Conservation (phyloP, 2,329 filamentous ascomycete genomes). For the Claviceps pazoutovae region DNA sequence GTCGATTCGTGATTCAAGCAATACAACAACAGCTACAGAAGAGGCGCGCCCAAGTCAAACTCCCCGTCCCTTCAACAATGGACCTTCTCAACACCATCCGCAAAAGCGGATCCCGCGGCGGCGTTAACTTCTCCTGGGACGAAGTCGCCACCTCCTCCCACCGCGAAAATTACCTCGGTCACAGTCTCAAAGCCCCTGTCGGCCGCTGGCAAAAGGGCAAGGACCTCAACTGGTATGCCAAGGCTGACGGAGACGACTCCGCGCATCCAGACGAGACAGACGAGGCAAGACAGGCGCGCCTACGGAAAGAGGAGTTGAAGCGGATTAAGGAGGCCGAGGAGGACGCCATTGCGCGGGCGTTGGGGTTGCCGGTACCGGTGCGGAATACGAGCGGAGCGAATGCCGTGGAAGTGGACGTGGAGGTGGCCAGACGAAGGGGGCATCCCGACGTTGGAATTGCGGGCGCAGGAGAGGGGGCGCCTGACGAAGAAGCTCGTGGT, state of each 20-base stretch:
- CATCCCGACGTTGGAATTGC: constrained; percentile 15
- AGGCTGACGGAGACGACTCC: constrained; percentile 24
- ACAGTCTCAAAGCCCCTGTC: constrained; percentile 83
- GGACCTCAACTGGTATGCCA: constrained; percentile 51
- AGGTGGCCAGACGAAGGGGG: constrained; percentile 32
- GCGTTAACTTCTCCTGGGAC: constrained; percentile 93
- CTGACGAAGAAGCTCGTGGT: constrained; percentile 1
- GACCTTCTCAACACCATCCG: constrained; percentile 86
- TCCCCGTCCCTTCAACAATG: constrained; percentile 37
- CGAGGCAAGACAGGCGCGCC: constrained; percentile 43
- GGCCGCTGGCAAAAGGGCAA: constrained; percentile 81
- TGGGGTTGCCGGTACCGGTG: constrained; percentile 62
- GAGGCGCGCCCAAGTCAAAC: not conserved
- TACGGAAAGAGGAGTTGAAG: constrained; percentile 63
- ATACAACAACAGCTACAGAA: no score
- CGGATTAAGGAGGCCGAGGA: constrained; percentile 84
- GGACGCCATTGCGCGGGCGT: constrained; percentile 70
- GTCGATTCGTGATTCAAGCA: no score
- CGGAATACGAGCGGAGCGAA: constrained; percentile 50
- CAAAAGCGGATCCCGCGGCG: constrained; percentile 81
- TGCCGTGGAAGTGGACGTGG: constrained; percentile 34
- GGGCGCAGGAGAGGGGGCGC: constrained; percentile 6
- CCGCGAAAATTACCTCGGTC: constrained; percentile 80
- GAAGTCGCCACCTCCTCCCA: constrained; percentile 78
- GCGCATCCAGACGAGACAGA: constrained; percentile 38